phyloP scores from a whole-genome alignment of 116 monocot genomes.

The Dioscorea cayenensis region DNA sequence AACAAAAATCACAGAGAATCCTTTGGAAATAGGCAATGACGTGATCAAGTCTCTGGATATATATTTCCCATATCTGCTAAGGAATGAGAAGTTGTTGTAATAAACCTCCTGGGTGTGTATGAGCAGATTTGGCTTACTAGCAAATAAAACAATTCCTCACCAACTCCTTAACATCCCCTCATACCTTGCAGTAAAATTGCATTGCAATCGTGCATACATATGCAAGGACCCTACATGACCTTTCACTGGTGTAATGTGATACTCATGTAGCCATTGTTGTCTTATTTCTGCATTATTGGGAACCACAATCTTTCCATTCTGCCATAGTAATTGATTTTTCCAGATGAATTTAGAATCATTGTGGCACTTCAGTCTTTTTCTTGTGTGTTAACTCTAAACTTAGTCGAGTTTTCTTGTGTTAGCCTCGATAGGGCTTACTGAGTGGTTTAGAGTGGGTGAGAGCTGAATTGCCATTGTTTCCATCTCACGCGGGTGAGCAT shows the following conservation, averaged over 20 bases:
- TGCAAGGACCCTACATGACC: neutral
- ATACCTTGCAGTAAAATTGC: neutral
- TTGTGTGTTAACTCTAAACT: too few species aligned
- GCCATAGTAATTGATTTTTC: too few species aligned
- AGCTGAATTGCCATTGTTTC: too few species aligned
- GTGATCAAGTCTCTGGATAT: neutral
- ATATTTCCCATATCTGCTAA: neutral
- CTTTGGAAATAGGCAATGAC: neutral
- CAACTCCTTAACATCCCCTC: neutral
- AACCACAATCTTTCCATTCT: neutral
- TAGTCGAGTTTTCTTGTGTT: too few species aligned
- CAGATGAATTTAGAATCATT: too few species aligned
- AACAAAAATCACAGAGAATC: neutral
- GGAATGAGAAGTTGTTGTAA: neutral
- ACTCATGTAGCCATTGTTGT: neutral
- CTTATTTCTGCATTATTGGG: neutral
- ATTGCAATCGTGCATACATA: neutral
- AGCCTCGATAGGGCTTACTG: too few species aligned
- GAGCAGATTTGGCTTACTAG: neutral
- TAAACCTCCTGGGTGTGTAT: neutral
- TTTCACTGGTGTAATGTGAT: neutral
- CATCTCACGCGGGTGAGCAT: too few species aligned
- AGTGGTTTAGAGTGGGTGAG: too few species aligned
- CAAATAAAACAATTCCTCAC: neutral
- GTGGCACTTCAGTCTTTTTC: too few species aligned